Conservation (phyloP, 83 land plant genomes). For the Diphasiastrum complanatum region DNA sequence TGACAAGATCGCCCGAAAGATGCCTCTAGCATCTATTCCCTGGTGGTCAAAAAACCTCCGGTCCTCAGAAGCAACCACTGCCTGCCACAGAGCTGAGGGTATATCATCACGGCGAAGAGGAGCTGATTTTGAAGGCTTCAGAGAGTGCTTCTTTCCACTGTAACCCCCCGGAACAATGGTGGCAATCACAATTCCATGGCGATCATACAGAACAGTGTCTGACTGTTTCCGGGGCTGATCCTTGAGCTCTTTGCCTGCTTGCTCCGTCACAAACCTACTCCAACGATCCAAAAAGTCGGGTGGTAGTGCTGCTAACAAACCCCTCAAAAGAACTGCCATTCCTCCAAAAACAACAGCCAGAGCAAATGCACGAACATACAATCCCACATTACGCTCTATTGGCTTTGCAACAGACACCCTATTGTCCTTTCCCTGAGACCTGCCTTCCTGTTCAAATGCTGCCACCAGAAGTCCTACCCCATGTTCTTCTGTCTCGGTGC, state of each 20-base stretch:
- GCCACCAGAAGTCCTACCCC: too few relatives aligned
- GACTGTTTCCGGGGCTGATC: background rate
- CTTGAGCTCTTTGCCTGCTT: too few relatives aligned
- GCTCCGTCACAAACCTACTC: slow-evolving; percentile 2
- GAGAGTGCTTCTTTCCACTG: slow-evolving; percentile 3
- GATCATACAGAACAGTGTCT: slow-evolving; percentile 12
- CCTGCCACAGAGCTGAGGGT: slow-evolving; percentile 16
- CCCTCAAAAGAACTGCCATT: slow-evolving; percentile 1
- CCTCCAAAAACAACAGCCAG: slow-evolving; percentile 1
- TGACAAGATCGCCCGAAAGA: too few relatives aligned
- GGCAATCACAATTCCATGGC: slow-evolving; percentile 11
- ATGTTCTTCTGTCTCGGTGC: too few relatives aligned
- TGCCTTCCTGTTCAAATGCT: too few relatives aligned
- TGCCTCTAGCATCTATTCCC: too few relatives aligned
- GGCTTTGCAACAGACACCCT: too few relatives aligned
- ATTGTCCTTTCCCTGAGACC: too few relatives aligned
- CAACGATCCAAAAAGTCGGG: slow-evolving; percentile 9
- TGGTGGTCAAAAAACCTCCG: slow-evolving; percentile 11
- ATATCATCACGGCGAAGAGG: slow-evolving; percentile 10
- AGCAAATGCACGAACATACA: too few relatives aligned
- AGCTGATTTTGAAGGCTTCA: background rate
- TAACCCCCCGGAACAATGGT: slow-evolving; percentile 14
- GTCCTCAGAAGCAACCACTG: slow-evolving; percentile 16
- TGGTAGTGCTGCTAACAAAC: slow-evolving; percentile 1
- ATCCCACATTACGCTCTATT: too few relatives aligned